Evolutionary conservation across 2,329 filamentous ascomycete genomes (phyloP).

Genomic region (Colletotrichum phormii): DNA sequence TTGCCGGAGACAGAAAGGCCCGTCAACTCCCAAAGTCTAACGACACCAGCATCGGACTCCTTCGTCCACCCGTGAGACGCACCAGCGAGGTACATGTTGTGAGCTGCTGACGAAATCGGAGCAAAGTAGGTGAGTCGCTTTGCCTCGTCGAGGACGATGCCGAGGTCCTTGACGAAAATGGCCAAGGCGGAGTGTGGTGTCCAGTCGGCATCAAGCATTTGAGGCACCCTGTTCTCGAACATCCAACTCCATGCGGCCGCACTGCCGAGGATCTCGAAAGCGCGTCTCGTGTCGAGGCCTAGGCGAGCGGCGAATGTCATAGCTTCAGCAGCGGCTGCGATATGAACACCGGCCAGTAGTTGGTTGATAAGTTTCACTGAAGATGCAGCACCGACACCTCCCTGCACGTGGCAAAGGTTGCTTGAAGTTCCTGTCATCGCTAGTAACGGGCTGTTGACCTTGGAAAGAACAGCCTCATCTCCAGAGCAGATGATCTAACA

Average conservation of each 20-base stretch:
- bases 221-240: conserved; percentile 50
- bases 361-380: conserved; percentile 71
- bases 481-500: conserved; percentile 49
- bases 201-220: conserved; percentile 51
- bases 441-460: conserved; percentile 42
- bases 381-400: conserved; percentile 63
- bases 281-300: conserved; percentile 61
- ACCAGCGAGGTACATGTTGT: conserved; percentile 47
- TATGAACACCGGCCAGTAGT: conserved; percentile 68
- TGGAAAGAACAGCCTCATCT: conserved; percentile 38
- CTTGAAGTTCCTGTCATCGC: conserved; percentile 46
- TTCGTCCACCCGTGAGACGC: conserved; percentile 46
- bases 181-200: conserved; percentile 48
- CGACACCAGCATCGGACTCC: conserved; percentile 49
- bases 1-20: conserved; percentile 40
- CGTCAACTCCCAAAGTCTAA: conserved; percentile 51
- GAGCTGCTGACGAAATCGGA: conserved; percentile 45
- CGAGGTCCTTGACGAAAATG: conserved; percentile 50
- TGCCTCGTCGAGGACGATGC: conserved; percentile 47
- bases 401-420: conserved; percentile 59
- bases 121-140: conserved; percentile 43
- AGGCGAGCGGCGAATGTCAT: conserved; percentile 66
- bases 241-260: conserved; percentile 51
- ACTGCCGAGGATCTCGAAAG: conserved; percentile 59
- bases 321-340: conserved; percentile 65